These are phyloP conservation scores for Neospermospora avenae DNA, from an alignment of 2,329 filamentous ascomycete genomes.

Conservation along the genomic window DNA sequence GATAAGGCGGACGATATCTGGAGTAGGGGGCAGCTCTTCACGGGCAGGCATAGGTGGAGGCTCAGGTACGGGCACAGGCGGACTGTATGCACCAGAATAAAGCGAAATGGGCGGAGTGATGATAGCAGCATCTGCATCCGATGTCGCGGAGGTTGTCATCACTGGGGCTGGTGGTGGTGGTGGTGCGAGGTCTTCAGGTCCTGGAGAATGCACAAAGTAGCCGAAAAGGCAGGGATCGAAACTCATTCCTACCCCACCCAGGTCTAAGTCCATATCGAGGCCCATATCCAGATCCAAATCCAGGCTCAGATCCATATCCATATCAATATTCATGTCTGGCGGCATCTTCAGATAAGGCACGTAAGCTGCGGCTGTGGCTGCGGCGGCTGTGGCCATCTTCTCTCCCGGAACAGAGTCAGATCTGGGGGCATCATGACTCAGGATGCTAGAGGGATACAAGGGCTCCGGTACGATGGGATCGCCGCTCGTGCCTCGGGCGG, in stretches of 20 bases:
- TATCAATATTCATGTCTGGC: not conserved
- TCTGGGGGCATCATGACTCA: not conserved
- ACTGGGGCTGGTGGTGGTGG: too few relatives aligned
- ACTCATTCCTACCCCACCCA: not conserved
- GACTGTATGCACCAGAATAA: not conserved
- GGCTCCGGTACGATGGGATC: not conserved
- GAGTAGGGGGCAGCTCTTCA: not conserved
- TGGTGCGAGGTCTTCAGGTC: not conserved
- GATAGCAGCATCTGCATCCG: not conserved
- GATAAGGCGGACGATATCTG: not conserved
- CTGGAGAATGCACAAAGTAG: not conserved
- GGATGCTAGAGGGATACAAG: not conserved
- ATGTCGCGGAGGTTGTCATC: too few relatives aligned
- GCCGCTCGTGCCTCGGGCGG: not conserved
- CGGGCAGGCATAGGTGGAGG: too few relatives aligned
- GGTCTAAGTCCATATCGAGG: not conserved
- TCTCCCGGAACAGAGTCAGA: too few relatives aligned
- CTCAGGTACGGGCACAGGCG: not conserved
- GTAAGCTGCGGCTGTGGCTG: not conserved
- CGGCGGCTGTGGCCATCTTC: too few relatives aligned
- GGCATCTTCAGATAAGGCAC: not conserved
- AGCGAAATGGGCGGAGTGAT: not conserved
- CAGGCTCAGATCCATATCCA: not conserved
- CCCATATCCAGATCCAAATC: not conserved
- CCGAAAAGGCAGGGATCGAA: not conserved